A percentile compares a stretch with the other conserved stretches of the same genome.
These are phyloP conservation scores for Delitschia confertaspora DNA, from an alignment of 495 filamentous ascomycete genomes.

Conservation along the genomic window DNA sequence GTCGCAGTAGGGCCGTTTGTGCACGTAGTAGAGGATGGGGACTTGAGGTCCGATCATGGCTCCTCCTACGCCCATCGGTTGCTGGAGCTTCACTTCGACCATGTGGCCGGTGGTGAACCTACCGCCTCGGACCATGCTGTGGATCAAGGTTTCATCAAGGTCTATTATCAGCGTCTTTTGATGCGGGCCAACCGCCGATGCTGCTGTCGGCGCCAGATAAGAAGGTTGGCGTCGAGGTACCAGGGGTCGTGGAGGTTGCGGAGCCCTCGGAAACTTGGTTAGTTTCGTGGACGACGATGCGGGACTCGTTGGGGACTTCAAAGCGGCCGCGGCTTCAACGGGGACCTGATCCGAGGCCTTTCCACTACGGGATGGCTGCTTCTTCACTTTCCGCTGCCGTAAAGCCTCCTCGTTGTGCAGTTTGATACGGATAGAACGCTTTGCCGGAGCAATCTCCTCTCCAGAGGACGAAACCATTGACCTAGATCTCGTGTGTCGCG, in stretches of 20 bases:
- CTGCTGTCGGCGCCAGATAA: slow-evolving; percentile 52
- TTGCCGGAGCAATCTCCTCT: slow-evolving; percentile 56
- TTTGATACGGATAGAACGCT: slow-evolving; percentile 85
- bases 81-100: slow-evolving; percentile 89
- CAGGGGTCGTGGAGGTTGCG: slow-evolving; percentile 78
- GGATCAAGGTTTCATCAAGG: slow-evolving; percentile 93
- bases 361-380: slow-evolving; percentile 21
- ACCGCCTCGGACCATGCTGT: slow-evolving; percentile 92
- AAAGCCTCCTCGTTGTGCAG: slow-evolving; percentile 71
- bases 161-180: slow-evolving; percentile 94
- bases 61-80: slow-evolving; percentile 51
- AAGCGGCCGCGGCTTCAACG: slow-evolving; percentile 40
- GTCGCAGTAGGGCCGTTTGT: slow-evolving; percentile 93
- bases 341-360: slow-evolving; percentile 24
- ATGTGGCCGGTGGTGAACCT: slow-evolving; percentile 95
- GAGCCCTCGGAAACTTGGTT: slow-evolving; percentile 82
- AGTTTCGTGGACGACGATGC: slow-evolving; percentile 54
- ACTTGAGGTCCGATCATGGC: slow-evolving; percentile 72
- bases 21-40: slow-evolving; percentile 96
- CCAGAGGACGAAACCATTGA: slow-evolving; percentile 35
- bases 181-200: slow-evolving; percentile 39
- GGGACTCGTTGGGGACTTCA: slow-evolving; percentile 83
- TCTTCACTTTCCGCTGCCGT: slow-evolving; percentile 47
- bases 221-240: slow-evolving; percentile 80
- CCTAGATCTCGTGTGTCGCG: slow-evolving; percentile 47